Evolutionary conservation across 2,329 filamentous ascomycete species (phyloP).

Genomic region (Fusarium aywerte): DNA sequence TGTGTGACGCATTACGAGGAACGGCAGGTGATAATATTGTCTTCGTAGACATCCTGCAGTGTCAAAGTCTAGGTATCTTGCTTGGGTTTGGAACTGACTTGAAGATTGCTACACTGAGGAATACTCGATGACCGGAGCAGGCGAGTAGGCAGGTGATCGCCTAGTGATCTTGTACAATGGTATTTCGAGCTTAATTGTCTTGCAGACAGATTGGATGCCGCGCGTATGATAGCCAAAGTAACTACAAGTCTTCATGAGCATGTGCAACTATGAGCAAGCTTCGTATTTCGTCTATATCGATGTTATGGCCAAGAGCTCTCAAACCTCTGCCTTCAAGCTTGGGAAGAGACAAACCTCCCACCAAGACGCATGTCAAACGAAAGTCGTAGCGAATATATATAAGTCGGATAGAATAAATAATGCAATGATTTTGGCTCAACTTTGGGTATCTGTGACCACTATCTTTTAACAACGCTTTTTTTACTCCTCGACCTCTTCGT

Average conservation of each 20-base stretch:
- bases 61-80: background rate
- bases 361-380: background rate
- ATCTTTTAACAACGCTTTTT: constrained; percentile 9
- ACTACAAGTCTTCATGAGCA: too few relatives aligned
- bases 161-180: background rate
- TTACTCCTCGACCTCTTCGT: constrained; percentile 28
- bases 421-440: constrained; percentile 2
- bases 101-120: background rate
- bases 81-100: too few relatives aligned
- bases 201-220: too few relatives aligned
- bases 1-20: background rate
- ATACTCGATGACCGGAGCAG: too few relatives aligned
- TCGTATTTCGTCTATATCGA: background rate
- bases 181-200: too few relatives aligned
- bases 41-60: background rate
- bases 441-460: constrained; percentile 38
- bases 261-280: too few relatives aligned
- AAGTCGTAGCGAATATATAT: background rate
- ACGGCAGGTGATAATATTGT: background rate
- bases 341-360: background rate
- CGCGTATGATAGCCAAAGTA: too few relatives aligned
- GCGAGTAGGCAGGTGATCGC: background rate
- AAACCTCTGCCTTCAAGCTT: background rate
- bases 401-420: background rate
- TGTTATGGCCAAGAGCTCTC: background rate